Base-by-base conservation (phyloP, 2,329 filamentous ascomycete species). In the Diaporthe vexans region DNA sequence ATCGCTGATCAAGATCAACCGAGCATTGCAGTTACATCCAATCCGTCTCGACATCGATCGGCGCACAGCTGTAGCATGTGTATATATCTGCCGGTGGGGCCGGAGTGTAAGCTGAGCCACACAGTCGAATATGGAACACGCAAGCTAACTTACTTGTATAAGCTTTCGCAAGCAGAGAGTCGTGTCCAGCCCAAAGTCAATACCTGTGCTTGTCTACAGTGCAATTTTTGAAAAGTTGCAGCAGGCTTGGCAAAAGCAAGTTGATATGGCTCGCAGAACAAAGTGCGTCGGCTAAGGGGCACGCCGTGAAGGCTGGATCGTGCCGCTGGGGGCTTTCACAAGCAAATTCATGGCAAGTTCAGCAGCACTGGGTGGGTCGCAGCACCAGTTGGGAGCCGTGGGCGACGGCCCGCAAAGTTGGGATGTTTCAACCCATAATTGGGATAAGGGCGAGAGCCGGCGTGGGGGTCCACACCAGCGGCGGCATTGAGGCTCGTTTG, bases 381-480 rank as follows among this genome's bases (percentile, higher is more conserved):
- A 67, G 40, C 29, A 33, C 29, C 48, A 33, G 48, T 35, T 54
- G 33, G 48, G 63, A 68, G 33, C 63, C 33, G 33, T 68, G 9
- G 63, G 63, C 33, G 63, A 40, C 63, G 63, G 63, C 33, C 63
- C 48, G 63, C 48, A 54, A 54, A 29, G 63, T 68, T 68, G 48
- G 17, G 33, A 68, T 40, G 63, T 68, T 68, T 68, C 63, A 68
- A 54, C 63, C 33, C 63, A 68, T 68, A 37, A 26, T 68, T 68
- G n/a, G 63, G 46, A 54, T 19, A 8, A 26, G n/a, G 46, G 63
- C n/a, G 63, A 54, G 46, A 21, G 40, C 21, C 35, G n/a, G 46
- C 63, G 33, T 52, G 63, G n/a, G 33, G 48, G 63, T 52, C 63
- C 46, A 67, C 61, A 52, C 10, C 15, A 13, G 43, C 43, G 26